Evolutionary conservation across 1,284 basidiomycete genomes (phyloP).

Genomic region (Malassezia psittaci): DNA sequence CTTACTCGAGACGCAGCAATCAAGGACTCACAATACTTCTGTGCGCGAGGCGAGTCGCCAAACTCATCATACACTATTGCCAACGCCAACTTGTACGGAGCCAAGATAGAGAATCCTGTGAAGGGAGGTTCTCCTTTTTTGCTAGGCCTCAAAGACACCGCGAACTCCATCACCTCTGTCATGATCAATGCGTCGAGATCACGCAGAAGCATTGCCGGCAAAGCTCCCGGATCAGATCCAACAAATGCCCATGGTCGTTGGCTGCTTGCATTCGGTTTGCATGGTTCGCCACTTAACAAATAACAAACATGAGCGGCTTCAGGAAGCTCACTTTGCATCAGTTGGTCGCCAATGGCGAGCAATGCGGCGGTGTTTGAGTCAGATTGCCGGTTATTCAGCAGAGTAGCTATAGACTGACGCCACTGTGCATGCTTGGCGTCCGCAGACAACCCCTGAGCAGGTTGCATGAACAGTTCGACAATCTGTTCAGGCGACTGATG

Average conservation of each 20-base stretch:
- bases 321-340: constrained; percentile 61
- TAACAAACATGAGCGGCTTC: constrained; percentile 89
- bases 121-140: constrained; percentile 79
- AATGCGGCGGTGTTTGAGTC: constrained; percentile 59
- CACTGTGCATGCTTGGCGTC: constrained; percentile 19
- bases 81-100: constrained; percentile 75
- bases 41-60: constrained; percentile 44
- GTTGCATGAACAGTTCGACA: constrained; percentile 1
- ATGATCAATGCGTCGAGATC: constrained; percentile 73
- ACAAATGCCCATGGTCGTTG: background rate
- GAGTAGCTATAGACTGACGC: constrained; percentile 67
- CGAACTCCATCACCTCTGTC: constrained; percentile 87
- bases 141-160: constrained; percentile 62
- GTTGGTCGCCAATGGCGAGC: constrained; percentile 74
- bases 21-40: constrained; percentile 79
- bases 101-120: constrained; percentile 69
- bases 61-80: constrained; percentile 61
- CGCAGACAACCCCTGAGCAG: background rate
- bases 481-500: constrained; percentile 22
- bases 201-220: constrained; percentile 59
- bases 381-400: constrained; percentile 62
- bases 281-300: constrained; percentile 50
- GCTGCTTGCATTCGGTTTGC: background rate
- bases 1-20: constrained; percentile 56
- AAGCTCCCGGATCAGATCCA: constrained; percentile 52